Evolutionary conservation across 208 protist species (phyloP), one percentile per base, ranked within the genome.

Genomic region (Wallacemonas sp.): DNA sequence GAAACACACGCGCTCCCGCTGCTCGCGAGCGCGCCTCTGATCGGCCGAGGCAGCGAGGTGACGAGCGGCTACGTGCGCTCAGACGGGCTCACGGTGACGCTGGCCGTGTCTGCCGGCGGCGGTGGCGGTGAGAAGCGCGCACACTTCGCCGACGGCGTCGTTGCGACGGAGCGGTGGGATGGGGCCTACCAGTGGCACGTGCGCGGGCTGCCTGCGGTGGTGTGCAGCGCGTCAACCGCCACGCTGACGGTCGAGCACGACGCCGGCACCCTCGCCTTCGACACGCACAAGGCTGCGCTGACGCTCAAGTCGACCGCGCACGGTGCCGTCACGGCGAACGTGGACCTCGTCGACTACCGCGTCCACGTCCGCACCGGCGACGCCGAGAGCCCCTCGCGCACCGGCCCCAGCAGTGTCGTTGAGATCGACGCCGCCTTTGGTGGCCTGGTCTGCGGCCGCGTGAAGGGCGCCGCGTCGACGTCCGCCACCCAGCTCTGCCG

Each of bases 371-470:
- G 36, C 23, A 11, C 46, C 62, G 8, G 42, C 65, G 22, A 32
- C 46, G 1, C 54, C 39, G 10, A 22, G n/a, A 39, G 45, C 11
- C 12, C 39, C 25, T 28, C 69, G 52, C 32, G 41, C 57, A 1
- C 54, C 36, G 29, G 65, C 57, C 45, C 42, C 55, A 70, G 57
- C 18, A 74, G 57, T 14, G 26, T 32, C 16, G 31, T 52, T 1
- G 44, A 41, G 2, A 65, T 91, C 31, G 86, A 95, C 63, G 91
- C 79, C 65, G 85, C 83, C 11, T 92, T 92, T 78, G 90, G 84
- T 28, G 90, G 86, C 0, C 57, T 89, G 52, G 52, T 25, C 20
- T 76, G 72, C 36, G 72, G 68, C 2, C 20, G n/a, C 2, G 70
- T 77, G 16, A 39, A 45, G 20, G 14, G 32, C 44, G 5, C 48